These are phyloP conservation scores for Quercus bicolor DNA, from an alignment of 306 rosid species.

Conservation along the genomic window DNA sequence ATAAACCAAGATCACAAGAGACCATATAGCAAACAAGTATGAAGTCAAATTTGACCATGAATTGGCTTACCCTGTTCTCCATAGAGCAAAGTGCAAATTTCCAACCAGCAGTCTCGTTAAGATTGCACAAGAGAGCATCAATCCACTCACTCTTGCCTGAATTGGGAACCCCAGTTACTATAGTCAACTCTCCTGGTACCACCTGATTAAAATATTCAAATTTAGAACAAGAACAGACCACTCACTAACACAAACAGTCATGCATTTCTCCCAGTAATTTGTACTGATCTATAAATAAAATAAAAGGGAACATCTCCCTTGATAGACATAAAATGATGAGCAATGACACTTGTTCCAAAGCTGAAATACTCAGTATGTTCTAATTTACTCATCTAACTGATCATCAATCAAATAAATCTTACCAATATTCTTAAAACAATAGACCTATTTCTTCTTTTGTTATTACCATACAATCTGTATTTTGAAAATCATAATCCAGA, in stretches of 20 bases:
- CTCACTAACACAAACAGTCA: not conserved
- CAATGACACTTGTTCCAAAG: not conserved
- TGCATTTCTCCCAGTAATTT: not conserved
- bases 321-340: not conserved
- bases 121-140: constrained; percentile 95
- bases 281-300: not conserved
- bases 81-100: constrained; percentile 90
- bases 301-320: not conserved
- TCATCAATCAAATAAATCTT: not conserved
- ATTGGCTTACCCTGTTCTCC: constrained; percentile 78
- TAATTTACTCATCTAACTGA: not conserved
- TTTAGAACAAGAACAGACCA: constrained; percentile 8
- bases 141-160: constrained; percentile 99
- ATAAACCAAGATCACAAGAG: not conserved
- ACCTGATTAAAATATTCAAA: constrained; percentile 48
- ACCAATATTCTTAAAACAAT: not conserved
- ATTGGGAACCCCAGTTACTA: constrained; percentile 93
- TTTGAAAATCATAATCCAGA: not conserved
- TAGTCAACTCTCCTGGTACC: constrained; percentile 90
- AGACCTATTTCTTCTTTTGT: constrained; percentile 3
- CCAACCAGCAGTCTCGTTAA: constrained; percentile 64
- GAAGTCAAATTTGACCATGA: constrained; percentile 6
- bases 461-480: not conserved
- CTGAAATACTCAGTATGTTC: not conserved
- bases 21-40: not conserved